phyloP scores from a whole-genome alignment of 2,329 filamentous ascomycete species.

The Trichoderma hamatum region DNA sequence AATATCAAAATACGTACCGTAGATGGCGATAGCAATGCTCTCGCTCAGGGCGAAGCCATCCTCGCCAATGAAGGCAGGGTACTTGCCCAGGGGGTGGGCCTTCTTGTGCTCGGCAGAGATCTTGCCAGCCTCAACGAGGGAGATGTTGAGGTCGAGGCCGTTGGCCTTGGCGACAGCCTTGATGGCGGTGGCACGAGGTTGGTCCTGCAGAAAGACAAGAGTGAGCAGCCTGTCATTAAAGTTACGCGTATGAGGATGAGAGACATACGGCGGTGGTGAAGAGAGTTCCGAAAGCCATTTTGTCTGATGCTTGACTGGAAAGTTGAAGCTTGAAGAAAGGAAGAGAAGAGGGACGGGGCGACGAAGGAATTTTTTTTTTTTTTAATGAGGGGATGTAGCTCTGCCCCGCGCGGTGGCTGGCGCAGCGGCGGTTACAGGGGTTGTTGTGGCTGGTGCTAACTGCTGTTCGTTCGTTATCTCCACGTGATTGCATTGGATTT shows the following conservation, averaged over 20 bases:
- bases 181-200: conserved; percentile 87
- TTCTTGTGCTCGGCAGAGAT: conserved; percentile 77
- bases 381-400: conserved; percentile 37
- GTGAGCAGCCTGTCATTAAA: conserved; percentile 31
- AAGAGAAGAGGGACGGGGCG: conserved; percentile 28
- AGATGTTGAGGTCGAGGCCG: conserved; percentile 85
- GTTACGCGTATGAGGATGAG: conserved; percentile 13
- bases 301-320: conserved; percentile 44
- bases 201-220: conserved; percentile 61
- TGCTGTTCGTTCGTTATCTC: conserved; percentile 28
- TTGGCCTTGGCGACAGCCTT: conserved; percentile 97
- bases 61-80: conserved; percentile 88
- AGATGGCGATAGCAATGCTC: conserved; percentile 93
- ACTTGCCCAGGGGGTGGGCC: conserved; percentile 84
- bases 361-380: conserved; percentile 42
- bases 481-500: conserved; percentile 31
- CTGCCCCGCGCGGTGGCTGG: conserved; percentile 41
- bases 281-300: conserved; percentile 97
- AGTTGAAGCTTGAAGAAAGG: conserved; percentile 28
- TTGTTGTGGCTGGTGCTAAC: conserved; percentile 15
- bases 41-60: conserved; percentile 91
- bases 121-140: conserved; percentile 68
- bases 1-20: conserved; percentile 69
- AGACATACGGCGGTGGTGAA: conserved; percentile 77
- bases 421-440: conserved; percentile 29